Percentiles rank a stretch among this genome's conserved stretches.
These are phyloP conservation scores for Leishmania mexicana DNA, from an alignment of 208 protist species.

Conservation along the genomic window DNA sequence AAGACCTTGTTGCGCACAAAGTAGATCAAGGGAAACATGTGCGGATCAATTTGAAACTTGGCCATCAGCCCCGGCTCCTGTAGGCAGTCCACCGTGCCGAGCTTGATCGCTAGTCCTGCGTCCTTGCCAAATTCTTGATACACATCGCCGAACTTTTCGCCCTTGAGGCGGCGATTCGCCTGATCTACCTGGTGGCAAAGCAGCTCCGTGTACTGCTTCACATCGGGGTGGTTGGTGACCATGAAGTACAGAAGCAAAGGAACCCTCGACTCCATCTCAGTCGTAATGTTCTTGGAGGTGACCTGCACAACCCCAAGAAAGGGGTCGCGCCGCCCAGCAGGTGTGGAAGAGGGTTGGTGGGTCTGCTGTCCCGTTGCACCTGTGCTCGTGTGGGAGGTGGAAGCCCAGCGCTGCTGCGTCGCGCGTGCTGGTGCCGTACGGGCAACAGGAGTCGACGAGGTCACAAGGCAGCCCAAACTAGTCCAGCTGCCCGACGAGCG, in stretches of 20 bases:
- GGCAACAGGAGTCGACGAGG: not conserved
- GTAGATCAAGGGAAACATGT: constrained; percentile 86
- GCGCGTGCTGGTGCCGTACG: not conserved
- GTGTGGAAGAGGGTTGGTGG: not conserved
- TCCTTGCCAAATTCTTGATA: constrained; percentile 86
- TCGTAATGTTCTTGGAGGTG: constrained; percentile 67
- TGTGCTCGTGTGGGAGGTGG: not conserved
- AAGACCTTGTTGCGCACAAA: constrained; percentile 75
- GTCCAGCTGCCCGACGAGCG: not conserved
- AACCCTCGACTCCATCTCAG: constrained; percentile 74
- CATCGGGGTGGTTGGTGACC: constrained; percentile 73
- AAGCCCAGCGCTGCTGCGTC: constrained; percentile 9
- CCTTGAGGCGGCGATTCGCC: constrained; percentile 56
- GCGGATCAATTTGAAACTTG: constrained; percentile 72
- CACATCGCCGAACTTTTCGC: constrained; percentile 45
- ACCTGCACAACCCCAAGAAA: constrained; percentile 69
- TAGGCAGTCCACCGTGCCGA: constrained; percentile 80
- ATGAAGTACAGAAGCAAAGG: constrained; percentile 87
- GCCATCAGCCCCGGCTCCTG: constrained; percentile 62
- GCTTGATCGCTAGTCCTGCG: constrained; percentile 79
- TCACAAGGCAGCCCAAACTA: not conserved
- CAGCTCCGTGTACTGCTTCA: constrained; percentile 65
- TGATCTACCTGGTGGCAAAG: constrained; percentile 74
- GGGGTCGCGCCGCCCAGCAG: not conserved
- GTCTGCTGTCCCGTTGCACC: not conserved